A percentile compares a stretch with the other conserved stretches of the same genome.
phyloP scores from a whole-genome alignment of 345 rosid species.

The Lepidium africanum region DNA sequence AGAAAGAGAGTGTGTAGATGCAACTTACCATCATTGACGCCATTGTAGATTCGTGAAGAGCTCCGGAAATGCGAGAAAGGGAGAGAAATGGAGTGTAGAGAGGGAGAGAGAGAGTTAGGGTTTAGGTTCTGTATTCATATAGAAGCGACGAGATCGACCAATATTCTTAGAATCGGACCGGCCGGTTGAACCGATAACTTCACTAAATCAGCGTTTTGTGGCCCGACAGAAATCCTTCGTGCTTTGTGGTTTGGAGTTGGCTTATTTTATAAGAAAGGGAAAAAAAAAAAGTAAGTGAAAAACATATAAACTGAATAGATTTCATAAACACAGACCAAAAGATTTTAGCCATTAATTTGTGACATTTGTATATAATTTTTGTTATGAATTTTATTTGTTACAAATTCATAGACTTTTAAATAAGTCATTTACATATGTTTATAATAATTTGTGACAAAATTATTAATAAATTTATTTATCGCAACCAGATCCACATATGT shows the following conservation, averaged over 20 bases:
- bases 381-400: too few species aligned
- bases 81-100: constrained; percentile 6
- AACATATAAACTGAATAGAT: too few species aligned
- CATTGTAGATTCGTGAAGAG: constrained; percentile 29
- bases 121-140: constrained; percentile 16
- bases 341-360: too few species aligned
- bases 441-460: too few species aligned
- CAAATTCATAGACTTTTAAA: too few species aligned
- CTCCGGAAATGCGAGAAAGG: neutral
- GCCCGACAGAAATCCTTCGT: neutral
- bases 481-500: too few species aligned
- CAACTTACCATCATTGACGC: constrained; percentile 40
- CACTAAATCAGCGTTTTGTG: neutral
- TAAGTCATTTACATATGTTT: too few species aligned
- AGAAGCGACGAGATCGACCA: neutral
- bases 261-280: too few species aligned
- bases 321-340: too few species aligned
- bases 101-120: constrained; percentile 23
- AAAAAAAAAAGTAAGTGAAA: too few species aligned
- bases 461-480: too few species aligned
- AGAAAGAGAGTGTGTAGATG: neutral
- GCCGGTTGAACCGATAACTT: constrained; percentile 3
- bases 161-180: constrained; percentile 20
- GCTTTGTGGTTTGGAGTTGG: neutral
- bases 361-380: too few species aligned